These are phyloP conservation scores for Abrus precatorius DNA, from an alignment of 306 rosid genomes.

Conservation along the genomic window DNA sequence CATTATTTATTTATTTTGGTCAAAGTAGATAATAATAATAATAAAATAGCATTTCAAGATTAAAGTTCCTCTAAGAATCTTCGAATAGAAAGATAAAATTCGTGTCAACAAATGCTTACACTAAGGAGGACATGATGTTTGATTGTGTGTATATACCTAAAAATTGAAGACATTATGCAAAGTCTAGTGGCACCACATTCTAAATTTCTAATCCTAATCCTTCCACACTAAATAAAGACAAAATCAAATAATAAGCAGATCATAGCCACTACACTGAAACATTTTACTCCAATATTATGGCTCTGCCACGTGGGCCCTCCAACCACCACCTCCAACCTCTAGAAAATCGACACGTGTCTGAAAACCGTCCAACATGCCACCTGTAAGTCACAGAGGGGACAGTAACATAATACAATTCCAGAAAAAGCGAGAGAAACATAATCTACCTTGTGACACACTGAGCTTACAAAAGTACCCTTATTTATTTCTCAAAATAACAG, in stretches of 20 bases:
- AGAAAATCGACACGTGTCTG: background rate
- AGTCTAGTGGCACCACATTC: constrained; percentile 21
- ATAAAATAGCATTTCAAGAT: too few species aligned
- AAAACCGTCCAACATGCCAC: constrained; percentile 16
- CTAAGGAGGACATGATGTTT: background rate
- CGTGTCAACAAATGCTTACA: too few species aligned
- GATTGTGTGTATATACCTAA: background rate
- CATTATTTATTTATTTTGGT: too few species aligned
- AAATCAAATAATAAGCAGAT: constrained; percentile 32
- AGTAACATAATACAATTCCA: constrained; percentile 27
- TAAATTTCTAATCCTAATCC: background rate
- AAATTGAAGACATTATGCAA: background rate
- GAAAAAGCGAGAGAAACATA: background rate
- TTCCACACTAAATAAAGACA: background rate
- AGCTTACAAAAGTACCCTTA: constrained; percentile 25
- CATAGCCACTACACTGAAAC: background rate
- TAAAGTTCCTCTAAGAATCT: too few species aligned
- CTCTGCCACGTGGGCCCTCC: constrained; percentile 38
- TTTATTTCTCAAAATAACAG: background rate
- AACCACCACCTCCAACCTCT: background rate
- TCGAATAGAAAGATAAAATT: too few species aligned
- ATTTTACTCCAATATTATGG: constrained; percentile 19
- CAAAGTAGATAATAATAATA: too few species aligned
- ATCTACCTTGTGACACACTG: background rate
- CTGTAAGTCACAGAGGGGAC: constrained; percentile 31